These are phyloP conservation scores for Amphirosellinia nigrospora DNA, from an alignment of 495 filamentous ascomycete species.

Conservation along the genomic window DNA sequence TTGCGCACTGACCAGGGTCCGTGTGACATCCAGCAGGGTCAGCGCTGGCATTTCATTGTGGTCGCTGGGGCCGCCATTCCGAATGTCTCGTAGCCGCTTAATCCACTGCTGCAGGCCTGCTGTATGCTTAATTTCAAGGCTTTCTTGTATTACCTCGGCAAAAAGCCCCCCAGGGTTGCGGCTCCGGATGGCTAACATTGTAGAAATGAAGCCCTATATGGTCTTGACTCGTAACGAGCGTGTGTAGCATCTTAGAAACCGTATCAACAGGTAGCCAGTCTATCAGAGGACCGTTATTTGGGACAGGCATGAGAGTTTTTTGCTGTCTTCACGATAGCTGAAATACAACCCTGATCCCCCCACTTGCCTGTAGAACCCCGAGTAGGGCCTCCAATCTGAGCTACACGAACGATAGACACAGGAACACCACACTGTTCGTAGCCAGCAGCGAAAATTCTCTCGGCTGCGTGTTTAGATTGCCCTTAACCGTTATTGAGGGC, in stretches of 20 bases:
- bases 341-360: slow-evolving; percentile 35
- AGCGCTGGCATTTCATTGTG: too few species aligned
- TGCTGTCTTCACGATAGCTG: slow-evolving; percentile 28
- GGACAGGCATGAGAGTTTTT: slow-evolving; percentile 25
- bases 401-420: slow-evolving; percentile 30
- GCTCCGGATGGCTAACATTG: background rate
- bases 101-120: background rate
- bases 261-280: slow-evolving; percentile 41
- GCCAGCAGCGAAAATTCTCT: slow-evolving; percentile 29
- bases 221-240: background rate
- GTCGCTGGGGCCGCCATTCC: too few species aligned
- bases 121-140: background rate
- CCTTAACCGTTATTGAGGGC: slow-evolving; percentile 35
- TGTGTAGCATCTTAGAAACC: background rate
- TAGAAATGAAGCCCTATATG: background rate
- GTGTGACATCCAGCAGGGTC: too few species aligned
- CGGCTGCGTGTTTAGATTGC: slow-evolving; percentile 34
- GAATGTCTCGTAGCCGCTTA: too few species aligned
- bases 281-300: slow-evolving; percentile 1
- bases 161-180: background rate
- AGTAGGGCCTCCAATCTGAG: slow-evolving; percentile 33
- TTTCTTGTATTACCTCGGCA: background rate
- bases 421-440: slow-evolving; percentile 11
- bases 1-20: too few species aligned
- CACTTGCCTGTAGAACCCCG: slow-evolving; percentile 22